phyloP scores from a whole-genome alignment of 1,284 basidiomycete species.

The Leccinum angustisporum region DNA sequence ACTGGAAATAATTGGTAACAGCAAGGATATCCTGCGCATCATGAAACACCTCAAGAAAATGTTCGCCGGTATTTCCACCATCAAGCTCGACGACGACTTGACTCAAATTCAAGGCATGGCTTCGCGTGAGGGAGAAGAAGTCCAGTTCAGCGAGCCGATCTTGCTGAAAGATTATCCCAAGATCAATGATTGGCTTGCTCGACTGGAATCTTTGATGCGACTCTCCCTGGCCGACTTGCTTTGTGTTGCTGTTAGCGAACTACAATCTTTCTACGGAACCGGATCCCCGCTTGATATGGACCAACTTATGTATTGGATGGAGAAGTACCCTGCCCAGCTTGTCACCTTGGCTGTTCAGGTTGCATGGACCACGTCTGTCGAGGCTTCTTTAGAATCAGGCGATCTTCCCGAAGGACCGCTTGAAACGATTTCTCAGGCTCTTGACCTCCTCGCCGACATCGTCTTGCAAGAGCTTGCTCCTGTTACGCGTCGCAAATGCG shows the following conservation, averaged over 20 bases:
- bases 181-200: constrained; percentile 98
- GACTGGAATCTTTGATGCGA: constrained; percentile 94
- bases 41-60: constrained; percentile 99
- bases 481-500: constrained; percentile 94
- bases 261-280: constrained; percentile 81
- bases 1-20: constrained; percentile 98
- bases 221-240: constrained; percentile 83
- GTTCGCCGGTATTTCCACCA: constrained; percentile 96
- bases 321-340: constrained; percentile 92
- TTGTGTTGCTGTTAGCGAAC: constrained; percentile 75
- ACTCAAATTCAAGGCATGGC: constrained; percentile 89
- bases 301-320: constrained; percentile 87
- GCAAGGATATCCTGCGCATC: constrained; percentile 95
- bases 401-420: constrained; percentile 66
- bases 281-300: constrained; percentile 55
- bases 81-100: constrained; percentile 87
- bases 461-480: constrained; percentile 88
- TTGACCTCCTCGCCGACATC: constrained; percentile 94
- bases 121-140: constrained; percentile 93
- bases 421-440: constrained; percentile 75
- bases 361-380: constrained; percentile 89
- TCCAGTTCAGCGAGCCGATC: constrained; percentile 82
- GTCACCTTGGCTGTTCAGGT: constrained; percentile 94
- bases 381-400: constrained; percentile 63
- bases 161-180: constrained; percentile 91